Evolutionary conservation across 768 basidiomycete genomes (phyloP), one percentile per base, ranked within the genome.

Genomic region (Amanita jacksonii): DNA sequence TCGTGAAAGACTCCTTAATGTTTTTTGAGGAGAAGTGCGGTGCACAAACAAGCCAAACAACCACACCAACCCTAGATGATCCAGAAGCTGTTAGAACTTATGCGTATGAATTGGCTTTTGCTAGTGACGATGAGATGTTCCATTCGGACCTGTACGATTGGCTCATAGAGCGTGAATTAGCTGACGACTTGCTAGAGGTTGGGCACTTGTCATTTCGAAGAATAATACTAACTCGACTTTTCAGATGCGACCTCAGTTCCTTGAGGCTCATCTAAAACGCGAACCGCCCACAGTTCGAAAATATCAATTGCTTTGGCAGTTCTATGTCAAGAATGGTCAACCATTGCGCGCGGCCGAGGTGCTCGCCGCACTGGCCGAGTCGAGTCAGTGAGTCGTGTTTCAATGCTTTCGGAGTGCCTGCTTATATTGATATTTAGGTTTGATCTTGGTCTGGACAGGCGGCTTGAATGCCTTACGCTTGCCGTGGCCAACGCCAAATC

Each of bases 401-500:
- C 32, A 35, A 15, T n/a, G 9, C 27, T 41, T 36, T 18, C 18
- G 12, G 33, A 20, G 23, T 41, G 49, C 12, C 32, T 15, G 8
- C 20, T 27, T 15, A n/a, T 23, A 32, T 9, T 8, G n/a, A 25
- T 30, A 7, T 31, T 46, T 45, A 88, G 84, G 46, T 82, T 85
- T 56, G 69, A 79, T 39, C 61, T 87, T 22, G 57, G 73, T 6
- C 67, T 99, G 30, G 77, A 83, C 45, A 68, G 76, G 42, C 79
- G 96, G 42, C 64, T 97, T 43, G 90, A 98, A 58, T 96, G 88
- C 62, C 73, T 98, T 34, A 93, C 92, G 1, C 77, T 96, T 38
- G 91, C 96, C 1, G 85, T 97, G 33, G 86, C 88, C 42, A 96
- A 97, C 56, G 94, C 92, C 40, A 97, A 97, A 63, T 94, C 94